phyloP scores from a whole-genome alignment of 768 basidiomycete genomes.

The Suillus decipiens region DNA sequence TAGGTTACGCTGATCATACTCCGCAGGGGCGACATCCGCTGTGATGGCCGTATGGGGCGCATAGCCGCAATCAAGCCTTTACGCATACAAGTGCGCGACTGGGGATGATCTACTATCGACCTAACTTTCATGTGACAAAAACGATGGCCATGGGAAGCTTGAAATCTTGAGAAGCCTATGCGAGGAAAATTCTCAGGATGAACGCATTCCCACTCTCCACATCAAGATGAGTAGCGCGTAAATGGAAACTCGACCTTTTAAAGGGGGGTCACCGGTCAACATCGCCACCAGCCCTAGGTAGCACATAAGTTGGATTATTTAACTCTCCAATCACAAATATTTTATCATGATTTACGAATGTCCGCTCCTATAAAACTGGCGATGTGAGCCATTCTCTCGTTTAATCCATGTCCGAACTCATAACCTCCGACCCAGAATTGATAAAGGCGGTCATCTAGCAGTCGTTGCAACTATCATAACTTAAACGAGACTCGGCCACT shows the following conservation, averaged over 20 bases:
- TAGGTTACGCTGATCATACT: not conserved
- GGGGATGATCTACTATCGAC: not conserved
- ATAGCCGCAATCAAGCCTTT: not conserved
- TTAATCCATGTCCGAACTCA: too few relatives aligned
- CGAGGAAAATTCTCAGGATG: conserved; percentile 3
- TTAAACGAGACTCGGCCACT: too few relatives aligned
- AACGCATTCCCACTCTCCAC: not conserved
- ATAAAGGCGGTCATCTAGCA: too few relatives aligned
- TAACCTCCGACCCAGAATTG: too few relatives aligned
- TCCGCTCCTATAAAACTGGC: too few relatives aligned
- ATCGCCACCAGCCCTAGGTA: too few relatives aligned
- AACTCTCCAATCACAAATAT: too few relatives aligned
- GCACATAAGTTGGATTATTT: too few relatives aligned
- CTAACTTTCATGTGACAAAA: not conserved
- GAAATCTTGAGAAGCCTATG: conserved; percentile 1
- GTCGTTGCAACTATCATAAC: too few relatives aligned
- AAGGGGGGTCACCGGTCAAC: too few relatives aligned
- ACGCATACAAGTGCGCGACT: not conserved
- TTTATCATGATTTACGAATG: too few relatives aligned
- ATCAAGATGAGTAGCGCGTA: conserved; percentile 1
- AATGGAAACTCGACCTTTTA: not conserved
- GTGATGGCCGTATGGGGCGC: not conserved
- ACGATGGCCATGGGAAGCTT: not conserved
- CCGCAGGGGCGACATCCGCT: not conserved
- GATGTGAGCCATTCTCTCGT: too few relatives aligned